Conservation (phyloP, 2,329 filamentous ascomycete species). For the Aspergillus persii region DNA sequence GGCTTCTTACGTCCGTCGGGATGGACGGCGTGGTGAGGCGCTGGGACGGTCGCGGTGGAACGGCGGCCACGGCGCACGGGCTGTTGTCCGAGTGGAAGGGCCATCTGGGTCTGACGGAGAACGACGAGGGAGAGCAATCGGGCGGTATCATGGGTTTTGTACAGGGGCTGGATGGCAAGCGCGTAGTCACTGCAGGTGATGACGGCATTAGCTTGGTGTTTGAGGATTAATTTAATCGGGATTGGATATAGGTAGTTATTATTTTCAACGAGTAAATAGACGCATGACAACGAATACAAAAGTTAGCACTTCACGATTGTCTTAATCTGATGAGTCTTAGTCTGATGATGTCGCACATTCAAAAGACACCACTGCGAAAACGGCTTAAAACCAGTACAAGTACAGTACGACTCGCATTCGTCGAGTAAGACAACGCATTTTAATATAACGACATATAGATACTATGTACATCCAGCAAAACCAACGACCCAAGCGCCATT, state of each 20-base stretch:
- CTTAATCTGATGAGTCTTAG: neutral
- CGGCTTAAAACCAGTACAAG: too few relatives aligned
- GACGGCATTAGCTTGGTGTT: slow-evolving; percentile 58
- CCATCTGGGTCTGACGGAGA: slow-evolving; percentile 53
- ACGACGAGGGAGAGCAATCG: slow-evolving; percentile 67
- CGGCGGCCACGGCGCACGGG: slow-evolving; percentile 64
- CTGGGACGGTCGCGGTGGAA: slow-evolving; percentile 77
- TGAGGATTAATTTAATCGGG: slow-evolving; percentile 31
- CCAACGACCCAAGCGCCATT: slow-evolving; percentile 31
- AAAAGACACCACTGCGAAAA: too few relatives aligned
- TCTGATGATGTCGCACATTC: too few relatives aligned
- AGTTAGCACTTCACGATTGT: neutral
- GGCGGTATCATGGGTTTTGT: slow-evolving; percentile 91
- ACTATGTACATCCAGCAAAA: slow-evolving; percentile 38
- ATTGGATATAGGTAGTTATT: slow-evolving; percentile 1
- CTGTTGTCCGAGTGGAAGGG: slow-evolving; percentile 86
- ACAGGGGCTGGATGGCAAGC: slow-evolving; percentile 69
- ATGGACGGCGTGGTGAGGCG: slow-evolving; percentile 88
- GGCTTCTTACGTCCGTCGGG: slow-evolving; percentile 78
- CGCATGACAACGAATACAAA: slow-evolving; percentile 1
- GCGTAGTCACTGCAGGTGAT: slow-evolving; percentile 86
- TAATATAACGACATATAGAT: slow-evolving; percentile 26
- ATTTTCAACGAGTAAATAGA: slow-evolving; percentile 15
- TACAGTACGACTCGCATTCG: neutral
- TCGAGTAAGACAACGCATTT: slow-evolving; percentile 11